phyloP scores from a whole-genome alignment of 2,329 filamentous ascomycete species.

The Arthrocladium fulminans region DNA sequence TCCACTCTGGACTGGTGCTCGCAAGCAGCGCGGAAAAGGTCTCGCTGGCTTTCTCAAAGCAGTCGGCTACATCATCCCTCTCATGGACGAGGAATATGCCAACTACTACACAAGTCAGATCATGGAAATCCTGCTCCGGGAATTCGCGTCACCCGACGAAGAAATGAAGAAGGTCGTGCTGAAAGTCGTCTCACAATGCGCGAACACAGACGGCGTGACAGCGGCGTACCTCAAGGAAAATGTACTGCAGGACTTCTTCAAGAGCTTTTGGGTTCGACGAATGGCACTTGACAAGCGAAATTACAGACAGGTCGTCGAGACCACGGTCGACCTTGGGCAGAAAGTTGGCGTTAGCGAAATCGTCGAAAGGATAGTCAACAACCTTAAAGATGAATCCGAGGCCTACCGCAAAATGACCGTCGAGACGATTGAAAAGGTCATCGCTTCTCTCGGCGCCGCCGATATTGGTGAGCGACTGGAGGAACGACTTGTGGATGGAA shows the following conservation, averaged over 20 bases:
- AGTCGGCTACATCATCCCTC: conserved; percentile 92
- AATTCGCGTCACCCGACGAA: conserved; percentile 94
- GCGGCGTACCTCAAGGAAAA: conserved; percentile 91
- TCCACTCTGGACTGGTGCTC: conserved; percentile 89
- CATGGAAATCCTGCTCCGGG: conserved; percentile 93
- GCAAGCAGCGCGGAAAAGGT: conserved; percentile 93
- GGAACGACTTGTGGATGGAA: conserved; percentile 88
- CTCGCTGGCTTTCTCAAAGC: conserved; percentile 94
- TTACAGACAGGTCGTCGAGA: conserved; percentile 95
- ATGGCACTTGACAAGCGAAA: conserved; percentile 98
- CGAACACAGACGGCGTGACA: conserved; percentile 88
- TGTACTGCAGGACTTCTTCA: conserved; percentile 93
- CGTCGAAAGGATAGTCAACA: conserved; percentile 81
- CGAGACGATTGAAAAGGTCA: conserved; percentile 93
- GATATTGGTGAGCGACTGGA: conserved; percentile 90
- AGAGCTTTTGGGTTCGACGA: conserved; percentile 93
- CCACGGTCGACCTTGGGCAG: conserved; percentile 90
- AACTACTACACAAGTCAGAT: conserved; percentile 99
- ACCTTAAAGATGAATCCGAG: conserved; percentile 96
- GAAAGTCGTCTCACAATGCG: conserved; percentile 94
- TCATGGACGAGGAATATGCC: conserved; percentile 99
- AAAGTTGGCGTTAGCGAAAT: conserved; percentile 98
- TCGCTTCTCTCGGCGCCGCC: conserved; percentile 83
- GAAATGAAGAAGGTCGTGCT: conserved; percentile 99
- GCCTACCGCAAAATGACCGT: conserved; percentile 99